Evolutionary conservation across 257 asterid species (phyloP).

Genomic region (Capsicum rhomboideum): DNA sequence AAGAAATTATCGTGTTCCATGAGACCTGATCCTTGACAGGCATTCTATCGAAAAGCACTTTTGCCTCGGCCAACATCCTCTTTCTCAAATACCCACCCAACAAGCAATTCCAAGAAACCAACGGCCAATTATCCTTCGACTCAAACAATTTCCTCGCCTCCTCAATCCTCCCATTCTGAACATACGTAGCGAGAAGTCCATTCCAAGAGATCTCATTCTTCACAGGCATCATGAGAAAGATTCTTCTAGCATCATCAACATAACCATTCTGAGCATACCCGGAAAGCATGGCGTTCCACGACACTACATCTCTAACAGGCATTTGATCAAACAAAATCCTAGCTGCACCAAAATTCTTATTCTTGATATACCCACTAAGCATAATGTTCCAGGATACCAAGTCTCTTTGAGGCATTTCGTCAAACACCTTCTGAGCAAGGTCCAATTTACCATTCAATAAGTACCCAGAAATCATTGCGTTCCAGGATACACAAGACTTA

Average conservation of each 20-base stretch:
- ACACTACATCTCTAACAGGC: conserved; percentile 72
- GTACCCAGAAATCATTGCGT: conserved; percentile 76
- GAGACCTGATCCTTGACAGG: conserved; percentile 73
- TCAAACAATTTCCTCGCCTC: conserved; percentile 76
- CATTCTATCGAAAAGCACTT: conserved; percentile 54
- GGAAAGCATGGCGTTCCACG: conserved; percentile 85
- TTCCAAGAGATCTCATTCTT: conserved; percentile 94
- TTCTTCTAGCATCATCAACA: conserved; percentile 65
- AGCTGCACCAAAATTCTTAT: conserved; percentile 57
- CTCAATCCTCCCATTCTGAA: conserved; percentile 76
- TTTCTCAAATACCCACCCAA: conserved; percentile 88
- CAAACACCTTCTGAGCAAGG: conserved; percentile 56
- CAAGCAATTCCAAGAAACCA: conserved; percentile 96
- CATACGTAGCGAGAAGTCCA: conserved; percentile 77
- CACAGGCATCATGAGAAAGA: conserved; percentile 62
- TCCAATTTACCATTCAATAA: conserved; percentile 37
- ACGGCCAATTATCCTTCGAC: conserved; percentile 54
- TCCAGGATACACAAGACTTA: conserved; percentile 66
- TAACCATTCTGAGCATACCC: conserved; percentile 83
- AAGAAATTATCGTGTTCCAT: conserved; percentile 81
- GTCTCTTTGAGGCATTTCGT: conserved; percentile 58
- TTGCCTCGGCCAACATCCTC: conserved; percentile 67
- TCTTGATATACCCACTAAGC: conserved; percentile 60
- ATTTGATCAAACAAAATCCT: conserved; percentile 61
- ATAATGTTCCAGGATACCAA: conserved; percentile 72